Evolutionary conservation across 441 rosid genomes (phyloP).

Genomic region (Eutrema salsugineum): DNA sequence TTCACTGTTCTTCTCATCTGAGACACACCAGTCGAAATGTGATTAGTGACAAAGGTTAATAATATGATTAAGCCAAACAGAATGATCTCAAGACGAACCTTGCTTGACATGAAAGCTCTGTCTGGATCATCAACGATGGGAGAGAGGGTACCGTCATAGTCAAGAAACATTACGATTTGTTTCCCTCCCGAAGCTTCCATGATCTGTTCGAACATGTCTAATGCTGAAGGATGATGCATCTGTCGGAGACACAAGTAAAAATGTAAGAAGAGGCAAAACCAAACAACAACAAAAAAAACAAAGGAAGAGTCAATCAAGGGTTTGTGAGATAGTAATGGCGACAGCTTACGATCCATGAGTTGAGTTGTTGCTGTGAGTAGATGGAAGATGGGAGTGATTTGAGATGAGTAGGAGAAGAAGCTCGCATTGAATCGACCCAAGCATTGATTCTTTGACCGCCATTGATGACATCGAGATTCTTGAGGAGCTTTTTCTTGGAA

Average conservation of each 20-base stretch:
- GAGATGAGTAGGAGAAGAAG: slow-evolving; percentile 84
- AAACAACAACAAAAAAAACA: not conserved
- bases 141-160: slow-evolving; percentile 92
- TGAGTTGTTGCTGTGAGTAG: slow-evolving; percentile 33
- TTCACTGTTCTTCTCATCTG: slow-evolving; percentile 89
- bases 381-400: slow-evolving; percentile 46
- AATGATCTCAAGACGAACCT: slow-evolving; percentile 39
- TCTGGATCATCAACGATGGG: slow-evolving; percentile 93
- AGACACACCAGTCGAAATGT: not conserved
- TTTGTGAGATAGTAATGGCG: not conserved
- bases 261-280: not conserved
- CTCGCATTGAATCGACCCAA: slow-evolving; percentile 89
- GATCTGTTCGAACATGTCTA: slow-evolving; percentile 72
- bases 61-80: not conserved
- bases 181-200: slow-evolving; percentile 70
- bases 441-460: slow-evolving; percentile 60
- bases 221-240: slow-evolving; percentile 80
- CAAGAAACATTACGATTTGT: slow-evolving; percentile 89
- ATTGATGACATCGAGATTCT: slow-evolving; percentile 64
- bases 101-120: slow-evolving; percentile 84
- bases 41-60: not conserved
- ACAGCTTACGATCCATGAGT: slow-evolving; percentile 66
- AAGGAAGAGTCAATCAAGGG: not conserved
- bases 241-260: slow-evolving; percentile 20
- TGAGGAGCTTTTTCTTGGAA: slow-evolving; percentile 51